These are phyloP conservation scores for Hymenoscyphus scutula DNA, from an alignment of 2,329 filamentous ascomycete genomes.

Conservation along the genomic window DNA sequence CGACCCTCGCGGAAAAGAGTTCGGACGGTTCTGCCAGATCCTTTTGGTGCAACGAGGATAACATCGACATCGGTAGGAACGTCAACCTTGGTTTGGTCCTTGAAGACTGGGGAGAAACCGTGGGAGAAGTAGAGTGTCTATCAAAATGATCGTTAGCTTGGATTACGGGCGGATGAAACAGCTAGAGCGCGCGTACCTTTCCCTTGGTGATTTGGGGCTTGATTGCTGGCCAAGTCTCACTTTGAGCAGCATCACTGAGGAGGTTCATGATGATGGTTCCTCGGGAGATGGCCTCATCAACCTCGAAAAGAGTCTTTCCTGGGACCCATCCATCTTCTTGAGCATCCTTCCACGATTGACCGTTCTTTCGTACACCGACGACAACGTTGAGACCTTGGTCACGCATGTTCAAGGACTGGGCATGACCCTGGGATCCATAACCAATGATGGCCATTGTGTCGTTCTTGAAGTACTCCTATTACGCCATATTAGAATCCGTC, in stretches of 20 bases:
- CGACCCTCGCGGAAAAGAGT: slow-evolving; percentile 98
- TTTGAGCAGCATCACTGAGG: slow-evolving; percentile 95
- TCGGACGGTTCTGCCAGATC: slow-evolving; percentile 96
- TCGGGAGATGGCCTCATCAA: slow-evolving; percentile 91
- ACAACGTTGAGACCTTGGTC: slow-evolving; percentile 99
- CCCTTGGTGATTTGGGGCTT: slow-evolving; percentile 98
- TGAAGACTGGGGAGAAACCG: slow-evolving; percentile 99
- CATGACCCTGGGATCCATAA: slow-evolving; percentile 97
- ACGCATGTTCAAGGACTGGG: slow-evolving; percentile 98
- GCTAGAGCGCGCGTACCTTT: slow-evolving; percentile 62
- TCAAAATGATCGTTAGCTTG: slow-evolving; percentile 8
- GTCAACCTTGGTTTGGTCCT: slow-evolving; percentile 98
- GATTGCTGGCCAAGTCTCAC: slow-evolving; percentile 96
- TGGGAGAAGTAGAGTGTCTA: slow-evolving; percentile 99
- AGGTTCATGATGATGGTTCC: slow-evolving; percentile 99
- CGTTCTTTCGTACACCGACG: slow-evolving; percentile 96
- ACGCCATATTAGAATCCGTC: slow-evolving; percentile 24
- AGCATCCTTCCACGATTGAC: slow-evolving; percentile 97
- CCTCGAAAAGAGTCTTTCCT: slow-evolving; percentile 98
- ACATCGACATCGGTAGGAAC: slow-evolving; percentile 95
- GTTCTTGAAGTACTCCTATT: slow-evolving; percentile 98
- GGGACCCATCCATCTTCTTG: slow-evolving; percentile 96
- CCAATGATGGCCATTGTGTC: slow-evolving; percentile 98
- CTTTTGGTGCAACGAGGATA: slow-evolving; percentile 99
- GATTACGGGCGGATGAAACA: slow-evolving; percentile 7